Percentiles rank a stretch among this genome's conserved stretches.
Conservation (phyloP, 805 yeast genomes). For the Clavispora santaluciae region DNA sequence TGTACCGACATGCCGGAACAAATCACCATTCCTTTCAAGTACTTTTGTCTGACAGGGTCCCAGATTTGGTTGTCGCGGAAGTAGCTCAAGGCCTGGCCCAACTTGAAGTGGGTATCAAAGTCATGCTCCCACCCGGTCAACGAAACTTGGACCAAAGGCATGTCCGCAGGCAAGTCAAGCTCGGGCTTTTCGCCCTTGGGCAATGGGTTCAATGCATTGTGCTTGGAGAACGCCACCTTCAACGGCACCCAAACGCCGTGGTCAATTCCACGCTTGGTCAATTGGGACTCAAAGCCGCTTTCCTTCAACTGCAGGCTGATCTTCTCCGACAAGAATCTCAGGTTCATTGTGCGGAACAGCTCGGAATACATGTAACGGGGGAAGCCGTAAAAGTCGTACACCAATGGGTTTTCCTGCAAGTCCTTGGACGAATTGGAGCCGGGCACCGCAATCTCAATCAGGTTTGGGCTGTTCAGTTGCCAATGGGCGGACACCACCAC, state of each 20-base stretch:
- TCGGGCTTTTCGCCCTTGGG: slow-evolving; percentile 19
- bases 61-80: slow-evolving; percentile 42
- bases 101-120: slow-evolving; percentile 40
- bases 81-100: slow-evolving; percentile 52
- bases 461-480: slow-evolving; percentile 45
- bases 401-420: slow-evolving; percentile 41
- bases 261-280: slow-evolving; percentile 63
- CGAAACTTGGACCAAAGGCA: slow-evolving; percentile 49
- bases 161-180: slow-evolving; percentile 34
- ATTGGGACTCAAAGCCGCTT: slow-evolving; percentile 40
- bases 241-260: slow-evolving; percentile 84
- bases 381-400: slow-evolving; percentile 75
- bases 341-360: slow-evolving; percentile 50
- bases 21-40: slow-evolving; percentile 42
- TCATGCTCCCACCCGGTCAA: slow-evolving; percentile 35
- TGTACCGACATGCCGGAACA: slow-evolving; percentile 81
- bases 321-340: slow-evolving; percentile 38
- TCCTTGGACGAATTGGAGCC: slow-evolving; percentile 22
- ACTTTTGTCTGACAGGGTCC: slow-evolving; percentile 20
- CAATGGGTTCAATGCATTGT: slow-evolving; percentile 22
- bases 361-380: slow-evolving; percentile 61
- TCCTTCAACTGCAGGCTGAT: slow-evolving; percentile 37
- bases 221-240: slow-evolving; percentile 56
- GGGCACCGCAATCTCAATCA: slow-evolving; percentile 49
- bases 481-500: slow-evolving; percentile 75